A percentile compares a stretch with the other conserved stretches of the same genome.
Conservation (phyloP, 2,329 filamentous ascomycete species). For the Xylaria sp. region DNA sequence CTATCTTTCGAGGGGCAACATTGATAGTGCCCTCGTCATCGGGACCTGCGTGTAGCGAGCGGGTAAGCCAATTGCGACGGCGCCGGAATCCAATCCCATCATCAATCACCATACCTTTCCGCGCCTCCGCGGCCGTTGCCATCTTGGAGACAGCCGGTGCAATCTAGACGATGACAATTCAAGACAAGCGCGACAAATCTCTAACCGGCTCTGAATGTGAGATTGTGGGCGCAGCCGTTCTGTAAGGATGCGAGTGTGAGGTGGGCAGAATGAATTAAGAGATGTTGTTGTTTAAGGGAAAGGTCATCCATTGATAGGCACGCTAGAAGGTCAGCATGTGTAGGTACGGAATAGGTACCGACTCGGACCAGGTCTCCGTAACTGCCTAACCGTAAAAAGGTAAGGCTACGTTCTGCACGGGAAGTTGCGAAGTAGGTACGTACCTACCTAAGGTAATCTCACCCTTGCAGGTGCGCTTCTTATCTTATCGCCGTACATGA, state of each 20-base stretch:
- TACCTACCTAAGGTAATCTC: not conserved
- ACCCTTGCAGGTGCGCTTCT: not conserved
- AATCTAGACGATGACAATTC: too few species aligned
- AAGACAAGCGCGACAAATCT: not conserved
- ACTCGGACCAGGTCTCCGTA: not conserved
- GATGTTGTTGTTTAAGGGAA: not conserved
- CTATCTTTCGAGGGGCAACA: slow-evolving; percentile 53
- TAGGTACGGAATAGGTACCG: not conserved
- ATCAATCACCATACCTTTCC: slow-evolving; percentile 23
- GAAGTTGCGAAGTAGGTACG: not conserved
- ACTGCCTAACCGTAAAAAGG: not conserved
- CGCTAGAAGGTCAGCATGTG: not conserved
- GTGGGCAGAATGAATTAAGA: not conserved
- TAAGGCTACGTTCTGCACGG: not conserved
- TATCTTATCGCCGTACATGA: not conserved
- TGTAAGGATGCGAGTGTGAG: not conserved
- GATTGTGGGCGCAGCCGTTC: not conserved
- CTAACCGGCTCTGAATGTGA: not conserved
- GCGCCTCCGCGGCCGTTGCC: slow-evolving; percentile 27
- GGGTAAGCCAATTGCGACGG: slow-evolving; percentile 13
- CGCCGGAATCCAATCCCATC: not conserved
- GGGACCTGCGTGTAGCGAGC: slow-evolving; percentile 27
- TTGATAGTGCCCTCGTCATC: slow-evolving; percentile 58
- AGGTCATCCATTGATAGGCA: not conserved
- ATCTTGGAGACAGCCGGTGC: slow-evolving; percentile 11